A percentile compares a stretch with the other conserved stretches of the same genome.
These are phyloP conservation scores for Heliosperma pusillum DNA, from an alignment of 148 eudicot genomes.

Conservation along the genomic window DNA sequence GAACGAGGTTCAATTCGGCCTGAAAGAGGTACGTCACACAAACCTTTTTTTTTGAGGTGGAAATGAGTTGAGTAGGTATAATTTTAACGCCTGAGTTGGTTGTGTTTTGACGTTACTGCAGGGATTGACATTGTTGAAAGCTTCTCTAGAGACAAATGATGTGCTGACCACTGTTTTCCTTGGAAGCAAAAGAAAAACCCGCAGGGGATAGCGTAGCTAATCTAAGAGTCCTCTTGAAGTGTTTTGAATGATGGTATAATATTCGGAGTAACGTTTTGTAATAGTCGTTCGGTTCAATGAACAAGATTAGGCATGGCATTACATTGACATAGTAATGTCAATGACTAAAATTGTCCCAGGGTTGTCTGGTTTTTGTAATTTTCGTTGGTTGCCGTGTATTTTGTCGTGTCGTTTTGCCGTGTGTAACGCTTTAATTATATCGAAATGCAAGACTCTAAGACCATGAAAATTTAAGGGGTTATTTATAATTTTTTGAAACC, in stretches of 20 bases:
- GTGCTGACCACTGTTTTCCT: slow-evolving; percentile 23
- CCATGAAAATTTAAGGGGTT: too few relatives aligned
- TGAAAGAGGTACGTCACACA: slow-evolving; percentile 6
- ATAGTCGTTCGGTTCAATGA: slow-evolving; percentile 18
- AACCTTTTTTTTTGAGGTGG: background rate
- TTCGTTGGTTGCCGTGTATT: too few relatives aligned
- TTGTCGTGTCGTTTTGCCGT: too few relatives aligned
- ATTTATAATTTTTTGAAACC: too few relatives aligned
- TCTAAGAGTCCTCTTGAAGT: background rate
- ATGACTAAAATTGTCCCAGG: too few relatives aligned
- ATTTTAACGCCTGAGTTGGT: background rate
- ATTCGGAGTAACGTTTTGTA: background rate
- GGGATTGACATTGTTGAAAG: slow-evolving; percentile 19
- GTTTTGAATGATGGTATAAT: background rate
- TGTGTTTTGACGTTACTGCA: background rate
- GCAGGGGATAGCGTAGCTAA: too few relatives aligned
- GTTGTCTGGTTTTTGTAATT: too few relatives aligned
- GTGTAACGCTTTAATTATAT: background rate
- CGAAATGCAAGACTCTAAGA: too few relatives aligned
- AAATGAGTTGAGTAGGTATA: too few relatives aligned
- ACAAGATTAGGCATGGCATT: background rate
- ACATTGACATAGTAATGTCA: too few relatives aligned
- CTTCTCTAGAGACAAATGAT: too few relatives aligned
- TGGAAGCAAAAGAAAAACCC: background rate
- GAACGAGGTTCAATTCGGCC: slow-evolving; percentile 15